Base-by-base conservation (phyloP, 2,329 filamentous ascomycete genomes). In the Fusarium verrucosum region DNA sequence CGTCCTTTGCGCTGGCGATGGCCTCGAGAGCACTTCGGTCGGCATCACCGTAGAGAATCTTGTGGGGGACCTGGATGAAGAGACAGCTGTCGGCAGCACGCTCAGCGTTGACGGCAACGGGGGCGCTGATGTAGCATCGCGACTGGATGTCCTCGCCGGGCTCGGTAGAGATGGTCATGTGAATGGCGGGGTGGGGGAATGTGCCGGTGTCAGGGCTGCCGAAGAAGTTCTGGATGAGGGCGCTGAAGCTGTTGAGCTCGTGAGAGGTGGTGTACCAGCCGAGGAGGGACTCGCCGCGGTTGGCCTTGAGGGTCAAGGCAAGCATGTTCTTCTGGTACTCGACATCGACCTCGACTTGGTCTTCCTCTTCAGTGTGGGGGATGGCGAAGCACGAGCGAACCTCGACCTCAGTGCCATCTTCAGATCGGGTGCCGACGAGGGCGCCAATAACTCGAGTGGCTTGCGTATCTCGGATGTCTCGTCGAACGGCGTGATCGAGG, bases 281-380 rank as follows among this genome's bases (percentile, higher is more conserved):
- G 63, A 99, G 90, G 58, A 99, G 87, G 51, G 93, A 88, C 81
- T 99, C 95, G 80, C 93, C 92, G 46, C 95, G 95, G 79, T 93
- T 91, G 56, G 94, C 94, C 81, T 94, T 94, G 71, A 98, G 88
- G 78, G 97, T 94, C 72, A 99, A 84, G 59, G 92, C 90, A 57
- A 98, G 89, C 95, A 99, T 99, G 80, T 94, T 94, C 87, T 98
- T 98, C 83, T 99, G 95, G 81, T 98, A 99, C 81, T 99, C 95
- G 86, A 99, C 96, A 78, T 99, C 95, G 67, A 99, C 95, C 81
- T 99, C 95, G 74, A 99, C 95, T 81, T 99, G 95, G 80, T 99
- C 95, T 77, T 94, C 91, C 71, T 94, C 97, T 82, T 99, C 95
- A 71, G 94, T 98, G 83, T 99, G 95, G 70, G 94, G 94, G 75